Evolutionary conservation across 139 green algal genomes (phyloP), one percentile per base, ranked within the genome.

Genomic region (Picochlorum sp.): DNA sequence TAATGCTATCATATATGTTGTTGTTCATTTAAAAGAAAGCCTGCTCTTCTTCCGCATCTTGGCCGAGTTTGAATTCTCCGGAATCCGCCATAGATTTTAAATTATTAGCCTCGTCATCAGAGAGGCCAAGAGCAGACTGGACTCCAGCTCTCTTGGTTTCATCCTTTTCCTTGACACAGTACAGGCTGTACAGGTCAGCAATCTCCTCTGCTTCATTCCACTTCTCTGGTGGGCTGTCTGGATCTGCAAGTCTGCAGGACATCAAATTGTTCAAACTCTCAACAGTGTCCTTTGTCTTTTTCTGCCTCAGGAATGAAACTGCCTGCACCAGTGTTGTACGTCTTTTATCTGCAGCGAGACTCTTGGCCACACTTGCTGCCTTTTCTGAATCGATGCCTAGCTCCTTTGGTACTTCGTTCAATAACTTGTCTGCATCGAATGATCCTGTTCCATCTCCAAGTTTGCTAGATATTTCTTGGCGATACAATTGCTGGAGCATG

Each of bases 281-380:
- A 44, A 81, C 70, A 1, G 62, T 47, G 11, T 91, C 82, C 5
- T 66, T 54, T 13, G 76, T 38, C 45, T 91, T 83, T 63, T 83
- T 83, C 78, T 93, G 83, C 4, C 90, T 77, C 60, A 92, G 74
- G 30, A 79, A 74, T 10, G 73, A 74, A 11, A 86, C 62, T 10
- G 73, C 76, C 62, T 85, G 76, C 62, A 97, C 86, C 54, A 97
- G 81, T 65, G 86, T 76, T 66, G 77, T 87, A 47, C 84, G 83
- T 69, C 83, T 87, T 61, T 81, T 81, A 26, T 89, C 82, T 55
- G 80, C 81, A n/a, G 84, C 69, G 61, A 88, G 76, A 55, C 63
- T 58, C 13, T 72, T 38, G 15, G 95, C 75, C 23, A 77, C 62
- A 30, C 56, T 65, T 34, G 69, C 44, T 24, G 81, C 79, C 55